A percentile compares a stretch with the other conserved stretches of the same genome.
These are phyloP conservation scores for Apiospora koreana DNA, from an alignment of 2,329 filamentous ascomycete genomes.

Conservation along the genomic window DNA sequence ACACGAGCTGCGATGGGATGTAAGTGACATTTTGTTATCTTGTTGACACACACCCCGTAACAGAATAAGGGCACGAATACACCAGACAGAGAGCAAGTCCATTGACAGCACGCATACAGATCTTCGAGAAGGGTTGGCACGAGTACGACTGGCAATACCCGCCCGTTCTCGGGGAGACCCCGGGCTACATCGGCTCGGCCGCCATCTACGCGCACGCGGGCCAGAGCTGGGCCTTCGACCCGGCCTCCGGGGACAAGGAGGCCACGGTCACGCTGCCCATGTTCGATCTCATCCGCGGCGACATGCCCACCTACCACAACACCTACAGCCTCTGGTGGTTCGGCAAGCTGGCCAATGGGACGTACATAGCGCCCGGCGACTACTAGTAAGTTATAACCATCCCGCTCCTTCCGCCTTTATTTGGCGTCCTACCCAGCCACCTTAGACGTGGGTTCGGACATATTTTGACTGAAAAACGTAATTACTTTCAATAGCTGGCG, in stretches of 20 bases:
- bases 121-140: background rate
- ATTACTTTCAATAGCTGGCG: background rate
- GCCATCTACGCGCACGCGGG: constrained; percentile 1
- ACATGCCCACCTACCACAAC: background rate
- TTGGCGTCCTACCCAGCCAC: background rate
- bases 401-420: background rate
- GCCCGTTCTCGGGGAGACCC: background rate
- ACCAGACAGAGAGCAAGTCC: too few species aligned
- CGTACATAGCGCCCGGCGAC: background rate
- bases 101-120: background rate
- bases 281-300: background rate
- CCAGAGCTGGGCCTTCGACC: background rate
- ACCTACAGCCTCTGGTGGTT: constrained; percentile 6
- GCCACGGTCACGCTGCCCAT: background rate
- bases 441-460: too few species aligned
- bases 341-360: background rate
- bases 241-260: background rate
- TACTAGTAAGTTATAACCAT: background rate
- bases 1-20: constrained; percentile 1
- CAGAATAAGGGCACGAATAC: too few species aligned
- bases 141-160: constrained; percentile 7
- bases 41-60: too few species aligned
- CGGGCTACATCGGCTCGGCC: background rate
- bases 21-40: background rate
- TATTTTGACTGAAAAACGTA: too few species aligned